Evolutionary conservation across 2,329 filamentous ascomycete genomes (phyloP).

Genomic region (Fusarium metavorans): DNA sequence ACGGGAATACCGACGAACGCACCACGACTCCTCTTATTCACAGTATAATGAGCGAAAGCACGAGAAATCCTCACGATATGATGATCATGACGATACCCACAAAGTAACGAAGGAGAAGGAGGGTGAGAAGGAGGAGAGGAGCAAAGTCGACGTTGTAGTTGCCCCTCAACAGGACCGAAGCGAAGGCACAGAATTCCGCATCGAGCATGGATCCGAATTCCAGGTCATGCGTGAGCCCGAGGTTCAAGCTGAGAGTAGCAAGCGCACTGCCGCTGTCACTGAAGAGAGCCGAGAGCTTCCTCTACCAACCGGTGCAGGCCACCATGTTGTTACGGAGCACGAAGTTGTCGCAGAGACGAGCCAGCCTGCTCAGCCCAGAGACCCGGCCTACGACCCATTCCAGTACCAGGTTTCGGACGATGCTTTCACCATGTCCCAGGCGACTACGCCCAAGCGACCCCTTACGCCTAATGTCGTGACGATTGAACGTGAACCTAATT

Average conservation of each 20-base stretch:
- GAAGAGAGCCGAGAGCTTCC: slow-evolving; percentile 46
- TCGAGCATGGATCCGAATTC: slow-evolving; percentile 47
- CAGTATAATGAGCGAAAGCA: slow-evolving; percentile 46
- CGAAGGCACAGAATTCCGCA: slow-evolving; percentile 44
- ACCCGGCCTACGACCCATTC: slow-evolving; percentile 65
- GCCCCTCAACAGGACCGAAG: slow-evolving; percentile 40
- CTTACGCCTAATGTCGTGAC: slow-evolving; percentile 65
- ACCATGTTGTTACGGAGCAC: slow-evolving; percentile 45
- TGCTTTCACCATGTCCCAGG: slow-evolving; percentile 61
- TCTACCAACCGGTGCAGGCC: slow-evolving; percentile 44
- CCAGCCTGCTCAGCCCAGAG: slow-evolving; percentile 39
- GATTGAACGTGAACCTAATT: slow-evolving; percentile 66
- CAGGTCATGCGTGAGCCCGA: slow-evolving; percentile 39
- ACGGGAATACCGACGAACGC: slow-evolving; percentile 46
- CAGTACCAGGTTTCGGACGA: slow-evolving; percentile 67
- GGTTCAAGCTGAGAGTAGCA: slow-evolving; percentile 39
- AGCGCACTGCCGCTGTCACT: slow-evolving; percentile 37
- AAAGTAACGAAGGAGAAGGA: slow-evolving; percentile 42
- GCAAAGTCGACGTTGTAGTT: slow-evolving; percentile 42
- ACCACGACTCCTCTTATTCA: slow-evolving; percentile 46
- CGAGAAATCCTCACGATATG: slow-evolving; percentile 47
- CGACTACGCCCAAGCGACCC: slow-evolving; percentile 55
- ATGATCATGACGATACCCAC: slow-evolving; percentile 48
- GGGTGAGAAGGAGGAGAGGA: slow-evolving; percentile 33
- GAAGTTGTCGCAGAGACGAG: slow-evolving; percentile 42